Percentiles rank a stretch among this genome's conserved stretches.
These are phyloP conservation scores for Pleurotus sapidus DNA, from an alignment of 768 basidiomycete genomes.

Conservation along the genomic window DNA sequence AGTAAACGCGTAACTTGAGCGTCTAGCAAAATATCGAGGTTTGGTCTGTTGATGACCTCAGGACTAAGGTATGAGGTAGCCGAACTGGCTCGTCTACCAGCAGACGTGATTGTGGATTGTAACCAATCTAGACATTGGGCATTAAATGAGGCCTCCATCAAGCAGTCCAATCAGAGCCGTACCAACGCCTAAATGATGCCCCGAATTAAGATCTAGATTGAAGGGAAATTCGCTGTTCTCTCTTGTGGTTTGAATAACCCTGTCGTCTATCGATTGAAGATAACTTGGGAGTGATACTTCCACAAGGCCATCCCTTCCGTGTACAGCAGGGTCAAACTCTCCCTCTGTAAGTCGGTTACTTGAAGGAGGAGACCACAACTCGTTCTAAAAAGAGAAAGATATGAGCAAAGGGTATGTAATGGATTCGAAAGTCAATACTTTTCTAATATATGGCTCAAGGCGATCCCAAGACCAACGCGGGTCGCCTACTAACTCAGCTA, in stretches of 20 bases:
- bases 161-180: neutral
- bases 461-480: slow-evolving; percentile 25
- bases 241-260: slow-evolving; percentile 20
- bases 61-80: slow-evolving; percentile 28
- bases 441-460: slow-evolving; percentile 19
- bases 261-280: slow-evolving; percentile 12
- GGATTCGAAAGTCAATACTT: slow-evolving; percentile 9
- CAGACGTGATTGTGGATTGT: slow-evolving; percentile 25
- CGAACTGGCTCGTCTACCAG: slow-evolving; percentile 25
- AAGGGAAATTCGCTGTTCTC: slow-evolving; percentile 25
- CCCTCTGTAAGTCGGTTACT: slow-evolving; percentile 22
- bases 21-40: slow-evolving; percentile 29
- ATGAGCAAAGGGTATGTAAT: neutral
- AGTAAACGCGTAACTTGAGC: slow-evolving; percentile 25
- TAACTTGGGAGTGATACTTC: slow-evolving; percentile 18
- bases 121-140: slow-evolving; percentile 19
- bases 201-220: slow-evolving; percentile 31
- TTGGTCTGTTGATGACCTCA: slow-evolving; percentile 21
- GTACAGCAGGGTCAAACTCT: slow-evolving; percentile 24
- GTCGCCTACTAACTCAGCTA: slow-evolving; percentile 21
- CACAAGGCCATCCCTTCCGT: slow-evolving; percentile 18
- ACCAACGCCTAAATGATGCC: slow-evolving; percentile 26
- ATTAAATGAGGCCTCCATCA: neutral
- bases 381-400: slow-evolving; percentile 9
- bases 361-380: slow-evolving; percentile 16